Evolutionary conservation across 106 monocot species (phyloP), one percentile per base, ranked within the genome.

Genomic region (Agapanthus africanus): DNA sequence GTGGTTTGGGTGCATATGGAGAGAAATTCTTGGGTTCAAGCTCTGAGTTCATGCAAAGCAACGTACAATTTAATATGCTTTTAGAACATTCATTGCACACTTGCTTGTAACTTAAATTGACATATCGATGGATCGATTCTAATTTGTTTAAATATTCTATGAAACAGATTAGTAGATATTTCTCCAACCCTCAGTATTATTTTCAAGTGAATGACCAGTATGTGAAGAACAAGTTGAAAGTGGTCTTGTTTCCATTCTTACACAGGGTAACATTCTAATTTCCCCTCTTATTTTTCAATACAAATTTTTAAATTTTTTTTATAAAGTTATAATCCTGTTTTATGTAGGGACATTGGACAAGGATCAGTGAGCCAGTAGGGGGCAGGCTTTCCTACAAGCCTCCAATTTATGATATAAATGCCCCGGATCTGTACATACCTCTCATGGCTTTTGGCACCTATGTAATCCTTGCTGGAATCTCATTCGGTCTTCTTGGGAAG

Each of bases 401-500:
- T 74, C 79, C 79, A 62, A 69, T 79, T 27, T 79, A 69, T 63
- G 79, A 72, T 23, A 72, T 72, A 30, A 72, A 72, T 44, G 72
- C 72, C 63, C 72, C 72, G 14, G 72, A 72, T 42, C 57, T 79
- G n/a, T 79, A 79, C 62, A 79, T 79, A 25, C 79, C 79, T 39
- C 62, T 80, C 3, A 80, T 80, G 80, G 80, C 80, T 28, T 80
- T 80, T 54, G 80, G 75, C 11, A 80, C 80, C 18, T 80, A 80
- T 18, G 27, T 80, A 15, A 66, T 80, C 59, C 70, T 80, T 18
- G 64, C 75, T 25, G 80, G 80, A 19, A 70, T 80, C 46, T 65
- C 70, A 18, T 75, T 75, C 37, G 80, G 80, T 59, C 80, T 80
- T 23, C 60, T 42, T 42, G 80, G 80, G 52, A 75, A 74, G 80